Base-by-base conservation (phyloP, 805 yeast genomes). In the Candida easanensis region DNA sequence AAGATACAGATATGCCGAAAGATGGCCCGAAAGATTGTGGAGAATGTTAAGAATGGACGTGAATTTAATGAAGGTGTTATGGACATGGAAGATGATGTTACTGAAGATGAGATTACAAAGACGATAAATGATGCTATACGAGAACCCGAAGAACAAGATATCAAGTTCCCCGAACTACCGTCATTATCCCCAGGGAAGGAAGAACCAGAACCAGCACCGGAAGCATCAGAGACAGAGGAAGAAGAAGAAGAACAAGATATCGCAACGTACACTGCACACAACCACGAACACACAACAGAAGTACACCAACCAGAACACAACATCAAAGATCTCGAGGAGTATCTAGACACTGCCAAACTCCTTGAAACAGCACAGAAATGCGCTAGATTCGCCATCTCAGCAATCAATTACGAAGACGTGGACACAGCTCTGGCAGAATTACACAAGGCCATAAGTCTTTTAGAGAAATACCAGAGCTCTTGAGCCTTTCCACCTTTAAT, bases 341-440 rank as follows among this genome's bases (percentile, higher is more conserved):
- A 67, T 16, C 41, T 71, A 35, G 54, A 66, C 5, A 30, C 33
- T 31, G 66, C 68, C 1, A 65, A 68, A 28, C 45, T 66, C 2
- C 59, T 71, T 3, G 51, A 60, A 3, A 45, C 54, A 4, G 79
- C 83, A 2, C 80, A 79, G 53, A 82, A 82, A 53, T 82, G 77
- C 47, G 83, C 88, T 45, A 77, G 75, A 51, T 83, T 76, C 56
- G 89, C 88, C n/a, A 73, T 81, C 10, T 80, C 87, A 10, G 88
- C 90, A 1, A 68, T 83, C 27, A 80, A 79, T 56, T 84, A 81
- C 56, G 90, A 84, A 52, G 90, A 83, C 48, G 60, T 72, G 7
- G 63, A 53, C n/a, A 84, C 89, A 0, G 90, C 89, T 3, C n/a
- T 51, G 13, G 44, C 23, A 4, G 46, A 48, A 25, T 19, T 50